These are phyloP conservation scores for Pythium diclinum DNA, from an alignment of 352 stramenopile species.

Conservation along the genomic window DNA sequence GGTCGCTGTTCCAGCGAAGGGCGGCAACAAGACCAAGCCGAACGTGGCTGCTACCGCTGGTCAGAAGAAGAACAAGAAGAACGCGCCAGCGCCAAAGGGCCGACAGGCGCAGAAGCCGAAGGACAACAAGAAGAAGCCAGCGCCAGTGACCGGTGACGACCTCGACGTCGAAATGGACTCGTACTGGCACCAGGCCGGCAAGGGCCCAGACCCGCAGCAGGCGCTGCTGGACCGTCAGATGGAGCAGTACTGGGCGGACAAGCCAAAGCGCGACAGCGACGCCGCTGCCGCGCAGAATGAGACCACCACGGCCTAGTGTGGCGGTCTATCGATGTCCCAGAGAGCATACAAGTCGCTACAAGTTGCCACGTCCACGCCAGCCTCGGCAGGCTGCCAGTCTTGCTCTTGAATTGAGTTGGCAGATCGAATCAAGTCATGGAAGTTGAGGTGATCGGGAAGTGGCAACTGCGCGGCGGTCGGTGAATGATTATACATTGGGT, in stretches of 20 bases:
- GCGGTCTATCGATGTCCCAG: neutral
- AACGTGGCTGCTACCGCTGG: constrained; percentile 13
- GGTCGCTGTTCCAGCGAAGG: constrained; percentile 25
- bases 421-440: neutral
- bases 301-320: constrained; percentile 16
- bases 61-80: constrained; percentile 29
- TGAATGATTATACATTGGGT: constrained; percentile 34
- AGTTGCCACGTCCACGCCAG: neutral
- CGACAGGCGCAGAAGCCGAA: constrained; percentile 19
- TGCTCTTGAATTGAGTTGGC: neutral
- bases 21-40: constrained; percentile 21
- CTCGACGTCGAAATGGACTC: constrained; percentile 87
- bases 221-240: constrained; percentile 81
- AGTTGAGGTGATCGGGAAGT: neutral
- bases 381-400: neutral
- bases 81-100: constrained; percentile 22
- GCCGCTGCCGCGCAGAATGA: constrained; percentile 12
- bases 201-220: constrained; percentile 83
- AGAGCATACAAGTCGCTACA: constrained; percentile 4
- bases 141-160: constrained; percentile 57
- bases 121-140: constrained; percentile 38
- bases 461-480: constrained; percentile 8
- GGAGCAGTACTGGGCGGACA: constrained; percentile 88
- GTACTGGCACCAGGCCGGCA: constrained; percentile 88
- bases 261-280: constrained; percentile 46